Percentiles rank a stretch among this genome's conserved stretches.
phyloP scores from a whole-genome alignment of 2,329 filamentous ascomycete genomes.

The Scopulariopsis brevicaulis region DNA sequence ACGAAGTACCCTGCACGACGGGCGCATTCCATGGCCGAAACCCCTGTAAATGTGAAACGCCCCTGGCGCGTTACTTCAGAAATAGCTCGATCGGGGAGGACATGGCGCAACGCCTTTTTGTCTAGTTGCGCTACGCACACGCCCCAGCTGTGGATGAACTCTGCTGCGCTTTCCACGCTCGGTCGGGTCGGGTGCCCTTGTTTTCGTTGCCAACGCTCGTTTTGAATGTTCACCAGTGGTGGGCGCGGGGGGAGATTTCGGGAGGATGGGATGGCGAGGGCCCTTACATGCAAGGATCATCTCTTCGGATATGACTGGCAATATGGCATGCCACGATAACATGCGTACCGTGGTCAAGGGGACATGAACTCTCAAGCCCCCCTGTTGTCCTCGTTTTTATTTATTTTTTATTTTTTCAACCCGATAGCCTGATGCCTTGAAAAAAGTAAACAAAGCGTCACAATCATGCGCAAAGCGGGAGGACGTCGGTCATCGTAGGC shows the following conservation, averaged over 20 bases:
- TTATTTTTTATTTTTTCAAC: no score
- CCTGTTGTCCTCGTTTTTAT: neutral
- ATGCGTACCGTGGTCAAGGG: neutral
- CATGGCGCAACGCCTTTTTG: neutral
- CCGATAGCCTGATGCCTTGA: no score
- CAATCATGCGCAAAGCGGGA: no score
- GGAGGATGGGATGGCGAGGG: no score
- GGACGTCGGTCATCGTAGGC: no score
- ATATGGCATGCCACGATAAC: neutral
- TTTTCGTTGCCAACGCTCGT: no score
- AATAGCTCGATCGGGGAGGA: neutral
- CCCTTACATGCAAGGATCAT: neutral
- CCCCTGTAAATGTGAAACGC: conserved; percentile 5
- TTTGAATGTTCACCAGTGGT: no score
- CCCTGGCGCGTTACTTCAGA: conserved; percentile 4
- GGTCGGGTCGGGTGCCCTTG: no score
- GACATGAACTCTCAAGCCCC: neutral
- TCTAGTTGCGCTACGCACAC: neutral
- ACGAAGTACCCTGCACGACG: neutral
- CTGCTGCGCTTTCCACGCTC: neutral
- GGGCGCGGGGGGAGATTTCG: no score
- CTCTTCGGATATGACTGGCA: neutral
- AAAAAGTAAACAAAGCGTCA: no score
- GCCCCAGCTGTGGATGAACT: neutral
- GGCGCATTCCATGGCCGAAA: neutral